A percentile compares a stretch with the other conserved stretches of the same genome.
Evolutionary conservation across 1,139 yeast genomes (phyloP).

Genomic region (Maudiozyma humilis): DNA sequence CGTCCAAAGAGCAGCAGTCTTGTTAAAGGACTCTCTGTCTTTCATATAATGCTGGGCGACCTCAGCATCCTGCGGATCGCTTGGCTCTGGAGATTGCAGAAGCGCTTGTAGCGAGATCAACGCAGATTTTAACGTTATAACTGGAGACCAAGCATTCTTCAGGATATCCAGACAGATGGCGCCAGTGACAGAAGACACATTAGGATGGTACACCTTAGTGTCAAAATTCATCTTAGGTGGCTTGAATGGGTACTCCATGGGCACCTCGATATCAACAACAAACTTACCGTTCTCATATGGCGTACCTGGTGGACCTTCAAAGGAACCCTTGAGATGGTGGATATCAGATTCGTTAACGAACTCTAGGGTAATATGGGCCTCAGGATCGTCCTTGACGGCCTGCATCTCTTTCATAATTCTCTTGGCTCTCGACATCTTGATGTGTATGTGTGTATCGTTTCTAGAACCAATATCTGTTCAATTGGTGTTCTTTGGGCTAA

Average conservation of each 20-base stretch:
- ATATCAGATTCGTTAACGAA: slow-evolving; percentile 72
- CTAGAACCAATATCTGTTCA: no score
- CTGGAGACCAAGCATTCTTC: slow-evolving; percentile 98
- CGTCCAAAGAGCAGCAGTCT: slow-evolving; percentile 88
- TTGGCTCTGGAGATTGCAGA: slow-evolving; percentile 91
- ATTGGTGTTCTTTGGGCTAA: no score
- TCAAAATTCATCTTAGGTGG: slow-evolving; percentile 92
- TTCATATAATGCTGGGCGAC: slow-evolving; percentile 80
- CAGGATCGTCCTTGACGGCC: slow-evolving; percentile 74
- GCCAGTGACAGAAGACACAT: slow-evolving; percentile 95
- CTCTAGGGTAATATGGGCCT: slow-evolving; percentile 63
- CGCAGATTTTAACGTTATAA: slow-evolving; percentile 80
- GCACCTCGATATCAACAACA: slow-evolving; percentile 79
- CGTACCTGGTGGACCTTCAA: slow-evolving; percentile 91
- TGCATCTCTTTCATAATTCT: slow-evolving; percentile 85
- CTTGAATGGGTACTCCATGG: slow-evolving; percentile 81
- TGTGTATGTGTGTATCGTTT: no score
- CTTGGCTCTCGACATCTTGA: slow-evolving; percentile 75
- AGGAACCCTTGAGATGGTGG: slow-evolving; percentile 77
- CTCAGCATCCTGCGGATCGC: slow-evolving; percentile 96
- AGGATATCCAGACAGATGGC: slow-evolving; percentile 91
- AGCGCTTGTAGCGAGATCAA: slow-evolving; percentile 85
- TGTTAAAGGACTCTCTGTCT: slow-evolving; percentile 65
- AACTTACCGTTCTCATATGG: slow-evolving; percentile 89
- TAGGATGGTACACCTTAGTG: slow-evolving; percentile 90